These are phyloP conservation scores for Xylariomycetidae sp. DNA, from an alignment of 2,329 filamentous ascomycete species.

Conservation along the genomic window DNA sequence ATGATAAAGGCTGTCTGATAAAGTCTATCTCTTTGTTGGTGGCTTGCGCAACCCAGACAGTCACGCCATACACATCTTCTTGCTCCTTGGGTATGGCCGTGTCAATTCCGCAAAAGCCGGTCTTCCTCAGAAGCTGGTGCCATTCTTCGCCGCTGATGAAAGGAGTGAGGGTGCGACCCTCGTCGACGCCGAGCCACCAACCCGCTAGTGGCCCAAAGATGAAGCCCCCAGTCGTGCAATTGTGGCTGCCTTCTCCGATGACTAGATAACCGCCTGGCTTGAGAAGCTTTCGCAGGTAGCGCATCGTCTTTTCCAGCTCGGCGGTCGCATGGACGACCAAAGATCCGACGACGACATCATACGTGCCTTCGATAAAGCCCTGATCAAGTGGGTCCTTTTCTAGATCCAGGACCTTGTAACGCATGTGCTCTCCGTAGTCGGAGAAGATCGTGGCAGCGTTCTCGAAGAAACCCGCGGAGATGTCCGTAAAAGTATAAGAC, in stretches of 20 bases:
- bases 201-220: conserved; percentile 30
- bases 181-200: conserved; percentile 31
- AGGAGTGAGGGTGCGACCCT: conserved; percentile 17
- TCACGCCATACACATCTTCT: conserved; percentile 1
- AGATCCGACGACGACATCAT: conserved; percentile 28
- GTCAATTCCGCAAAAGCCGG: conserved; percentile 11
- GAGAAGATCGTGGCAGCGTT: conserved; percentile 24
- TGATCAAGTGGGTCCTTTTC: conserved; percentile 22
- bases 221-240: conserved; percentile 10
- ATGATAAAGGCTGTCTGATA: neutral
- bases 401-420: conserved; percentile 25
- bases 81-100: neutral
- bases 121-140: conserved; percentile 5
- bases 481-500: conserved; percentile 37
- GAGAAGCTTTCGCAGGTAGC: conserved; percentile 16
- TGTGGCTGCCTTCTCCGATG: conserved; percentile 7
- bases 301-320: conserved; percentile 14
- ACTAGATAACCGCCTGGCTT: conserved; percentile 32
- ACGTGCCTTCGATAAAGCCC: conserved; percentile 21
- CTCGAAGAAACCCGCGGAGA: conserved; percentile 33
- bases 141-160: conserved; percentile 8
- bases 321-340: conserved; percentile 23
- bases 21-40: neutral
- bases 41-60: neutral
- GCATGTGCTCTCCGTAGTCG: conserved; percentile 20